Base-by-base conservation (phyloP, 768 basidiomycete genomes). In the Pleurotus giganteus region DNA sequence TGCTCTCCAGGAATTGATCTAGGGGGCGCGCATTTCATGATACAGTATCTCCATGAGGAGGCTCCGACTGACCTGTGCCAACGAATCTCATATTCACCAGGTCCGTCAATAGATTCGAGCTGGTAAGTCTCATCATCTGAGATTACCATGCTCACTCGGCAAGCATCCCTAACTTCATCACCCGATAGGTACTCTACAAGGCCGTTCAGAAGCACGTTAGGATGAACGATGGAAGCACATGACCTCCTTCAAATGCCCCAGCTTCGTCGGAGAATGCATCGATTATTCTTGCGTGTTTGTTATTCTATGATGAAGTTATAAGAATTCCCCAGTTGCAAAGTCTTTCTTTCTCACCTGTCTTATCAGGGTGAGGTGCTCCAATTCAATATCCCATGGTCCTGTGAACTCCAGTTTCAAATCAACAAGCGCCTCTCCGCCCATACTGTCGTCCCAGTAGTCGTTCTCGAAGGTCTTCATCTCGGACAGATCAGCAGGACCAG, bases 101-200 rank as follows among this genome's bases (percentile, higher is more conserved):
- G 82, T 13, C 78, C 76, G 6, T 71, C 63, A 32, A 83, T 70
- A 3, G 61, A 57, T 15, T 65, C 68, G 15, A 71, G 64, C 2
- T 66, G 67, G 23, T 57, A 55, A 11, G 66, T 57, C 11, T 70
- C 66, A 13, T 77, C 74, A 28, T 77, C 81, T 21, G 70, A 67
- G 24, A 70, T 60, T 3, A 74, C 65, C 55, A 87, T 63, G 42
- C 71, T 73, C 36, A 89, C 68, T 9, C 79, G 77, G 60, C 82
- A 85, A 19, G 77, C 62, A 29, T 83, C 76, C 37, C 76, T 78
- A 57, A 89, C 80, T 56, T 80, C 79, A 60, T 93, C 91, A 0
- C 85, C 86, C 8, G 81, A 63, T 23, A 81, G 66, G 69, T 81
- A 88, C 57, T 86, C 88, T 88, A 57, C 7, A 19, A 13, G 43